A percentile compares a stretch with the other conserved stretches of the same genome.
These are phyloP conservation scores for Cyberlindnera petersonii DNA, from an alignment of 805 yeast species.

Conservation along the genomic window DNA sequence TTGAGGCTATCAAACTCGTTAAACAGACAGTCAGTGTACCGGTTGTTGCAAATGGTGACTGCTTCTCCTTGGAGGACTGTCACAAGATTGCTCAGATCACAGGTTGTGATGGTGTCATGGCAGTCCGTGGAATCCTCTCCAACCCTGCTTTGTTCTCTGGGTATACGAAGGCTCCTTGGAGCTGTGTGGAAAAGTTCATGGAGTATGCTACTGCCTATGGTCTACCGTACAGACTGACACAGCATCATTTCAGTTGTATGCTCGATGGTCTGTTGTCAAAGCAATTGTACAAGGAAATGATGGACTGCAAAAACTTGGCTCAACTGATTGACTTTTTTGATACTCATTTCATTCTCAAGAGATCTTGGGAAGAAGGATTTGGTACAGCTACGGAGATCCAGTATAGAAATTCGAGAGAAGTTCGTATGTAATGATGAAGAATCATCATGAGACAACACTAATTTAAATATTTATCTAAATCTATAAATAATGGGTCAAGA, in stretches of 20 bases:
- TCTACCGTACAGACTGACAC: constrained; percentile 75
- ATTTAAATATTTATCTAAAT: background rate
- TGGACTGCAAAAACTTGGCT: constrained; percentile 51
- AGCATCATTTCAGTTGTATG: constrained; percentile 90
- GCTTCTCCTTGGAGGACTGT: constrained; percentile 67
- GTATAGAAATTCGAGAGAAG: constrained; percentile 29
- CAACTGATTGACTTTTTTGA: constrained; percentile 86
- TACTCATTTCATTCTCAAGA: constrained; percentile 53
- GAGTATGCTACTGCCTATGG: constrained; percentile 77
- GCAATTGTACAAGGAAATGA: constrained; percentile 54
- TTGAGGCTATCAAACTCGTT: constrained; percentile 72
- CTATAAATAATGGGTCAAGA: constrained; percentile 1
- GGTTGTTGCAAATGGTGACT: constrained; percentile 98
- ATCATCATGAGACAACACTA: too few relatives aligned
- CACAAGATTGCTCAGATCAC: constrained; percentile 57
- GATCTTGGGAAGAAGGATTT: constrained; percentile 68
- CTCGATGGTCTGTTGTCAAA: constrained; percentile 51
- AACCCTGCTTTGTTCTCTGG: constrained; percentile 91
- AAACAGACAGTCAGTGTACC: constrained; percentile 55
- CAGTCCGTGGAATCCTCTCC: constrained; percentile 80
- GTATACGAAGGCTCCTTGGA: constrained; percentile 76
- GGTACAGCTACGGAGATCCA: constrained; percentile 50
- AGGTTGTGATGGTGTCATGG: constrained; percentile 90
- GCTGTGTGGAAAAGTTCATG: constrained; percentile 81
- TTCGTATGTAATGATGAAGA: constrained; percentile 31